Evolutionary conservation across 2,329 filamentous ascomycete genomes (phyloP).

Genomic region (Pezicula radicicola): DNA sequence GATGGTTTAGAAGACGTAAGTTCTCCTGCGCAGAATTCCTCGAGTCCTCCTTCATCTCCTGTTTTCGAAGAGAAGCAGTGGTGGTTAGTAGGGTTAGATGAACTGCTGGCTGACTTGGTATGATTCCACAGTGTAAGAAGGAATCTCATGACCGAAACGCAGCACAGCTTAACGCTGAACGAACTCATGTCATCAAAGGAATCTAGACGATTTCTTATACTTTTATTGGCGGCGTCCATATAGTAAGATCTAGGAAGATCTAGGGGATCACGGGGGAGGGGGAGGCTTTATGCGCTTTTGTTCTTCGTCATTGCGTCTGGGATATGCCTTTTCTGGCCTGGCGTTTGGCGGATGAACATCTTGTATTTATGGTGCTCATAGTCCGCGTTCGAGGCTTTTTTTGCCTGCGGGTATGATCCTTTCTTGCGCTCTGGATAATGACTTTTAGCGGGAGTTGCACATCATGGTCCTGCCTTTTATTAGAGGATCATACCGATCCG

Average conservation of each 20-base stretch:
- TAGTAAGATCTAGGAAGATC: background rate
- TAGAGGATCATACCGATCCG: too few relatives aligned
- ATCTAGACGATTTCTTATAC: conserved; percentile 50
- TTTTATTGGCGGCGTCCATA: conserved; percentile 1
- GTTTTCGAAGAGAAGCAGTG: conserved; percentile 19
- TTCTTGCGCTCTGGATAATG: too few relatives aligned
- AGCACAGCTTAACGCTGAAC: conserved; percentile 85
- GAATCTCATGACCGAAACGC: conserved; percentile 93
- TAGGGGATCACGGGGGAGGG: background rate
- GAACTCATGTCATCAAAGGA: conserved; percentile 91
- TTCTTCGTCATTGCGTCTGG: background rate
- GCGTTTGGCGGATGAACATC: background rate
- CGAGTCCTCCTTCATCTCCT: conserved; percentile 3
- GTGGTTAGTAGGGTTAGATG: conserved; percentile 40
- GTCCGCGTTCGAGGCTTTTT: too few relatives aligned
- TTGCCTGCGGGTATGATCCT: too few relatives aligned
- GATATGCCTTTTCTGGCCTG: background rate
- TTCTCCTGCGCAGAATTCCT: conserved; percentile 24
- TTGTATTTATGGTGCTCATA: too few relatives aligned
- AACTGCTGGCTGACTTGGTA: conserved; percentile 33
- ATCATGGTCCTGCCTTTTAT: too few relatives aligned
- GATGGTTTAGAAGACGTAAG: conserved; percentile 83
- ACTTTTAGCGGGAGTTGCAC: too few relatives aligned
- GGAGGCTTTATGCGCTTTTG: too few relatives aligned
- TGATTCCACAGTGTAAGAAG: conserved; percentile 73